These are phyloP conservation scores for Rhizopus microsporus DNA, from an alignment of 371 early-diverging fungal species.

Conservation along the genomic window DNA sequence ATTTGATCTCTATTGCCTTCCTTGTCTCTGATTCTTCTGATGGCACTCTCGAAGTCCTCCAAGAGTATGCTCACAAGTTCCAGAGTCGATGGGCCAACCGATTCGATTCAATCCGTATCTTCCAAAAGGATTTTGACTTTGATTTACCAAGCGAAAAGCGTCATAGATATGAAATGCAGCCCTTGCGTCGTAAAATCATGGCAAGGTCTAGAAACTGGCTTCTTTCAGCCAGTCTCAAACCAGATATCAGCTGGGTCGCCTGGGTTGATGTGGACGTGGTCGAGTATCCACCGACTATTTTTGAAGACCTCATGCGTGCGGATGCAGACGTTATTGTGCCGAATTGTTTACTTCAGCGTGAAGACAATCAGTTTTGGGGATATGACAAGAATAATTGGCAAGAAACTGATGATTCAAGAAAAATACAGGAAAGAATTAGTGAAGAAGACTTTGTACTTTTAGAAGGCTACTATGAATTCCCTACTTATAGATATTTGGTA, in stretches of 20 bases:
- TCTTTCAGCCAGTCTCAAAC: conserved; percentile 48
- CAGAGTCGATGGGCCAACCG: conserved; percentile 28
- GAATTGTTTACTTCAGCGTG: conserved; percentile 52
- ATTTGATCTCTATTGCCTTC: conserved; percentile 57
- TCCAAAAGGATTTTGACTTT: conserved; percentile 61
- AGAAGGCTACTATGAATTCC: conserved; percentile 51
- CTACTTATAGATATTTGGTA: conserved; percentile 43
- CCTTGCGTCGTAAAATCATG: conserved; percentile 57
- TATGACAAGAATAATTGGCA: conserved; percentile 72
- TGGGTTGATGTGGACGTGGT: conserved; percentile 66
- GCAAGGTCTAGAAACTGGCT: conserved; percentile 61
- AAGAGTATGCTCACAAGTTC: conserved; percentile 33
- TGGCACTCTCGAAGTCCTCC: conserved; percentile 45
- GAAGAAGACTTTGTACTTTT: conserved; percentile 37
- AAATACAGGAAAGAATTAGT: conserved; percentile 54
- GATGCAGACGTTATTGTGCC: conserved; percentile 69
- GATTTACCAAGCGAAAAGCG: conserved; percentile 50
- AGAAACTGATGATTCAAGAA: conserved; percentile 57
- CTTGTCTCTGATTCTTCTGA: conserved; percentile 64
- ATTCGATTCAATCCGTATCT: conserved; percentile 51
- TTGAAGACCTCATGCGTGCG: conserved; percentile 57
- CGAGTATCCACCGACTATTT: conserved; percentile 54
- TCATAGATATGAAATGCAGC: conserved; percentile 55
- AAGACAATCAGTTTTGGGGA: conserved; percentile 47
- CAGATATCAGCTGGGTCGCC: conserved; percentile 60